These are phyloP conservation scores for Penicillium freii DNA, from an alignment of 2,329 filamentous ascomycete species.

Conservation along the genomic window DNA sequence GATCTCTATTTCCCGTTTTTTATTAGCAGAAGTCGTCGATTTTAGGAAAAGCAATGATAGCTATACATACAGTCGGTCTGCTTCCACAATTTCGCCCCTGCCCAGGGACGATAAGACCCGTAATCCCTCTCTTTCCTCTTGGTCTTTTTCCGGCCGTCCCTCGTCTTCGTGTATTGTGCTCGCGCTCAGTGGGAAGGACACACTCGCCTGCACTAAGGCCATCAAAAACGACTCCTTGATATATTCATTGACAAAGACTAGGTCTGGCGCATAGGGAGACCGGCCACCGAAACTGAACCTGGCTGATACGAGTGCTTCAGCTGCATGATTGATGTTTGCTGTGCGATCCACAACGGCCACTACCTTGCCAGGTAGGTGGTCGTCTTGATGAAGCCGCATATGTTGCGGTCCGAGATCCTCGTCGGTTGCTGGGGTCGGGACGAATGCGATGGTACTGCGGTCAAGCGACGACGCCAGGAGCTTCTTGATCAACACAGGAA, in stretches of 20 bases:
- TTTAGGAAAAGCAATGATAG: too few relatives aligned
- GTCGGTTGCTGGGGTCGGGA: background rate
- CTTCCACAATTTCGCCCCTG: too few relatives aligned
- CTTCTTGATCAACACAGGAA: background rate
- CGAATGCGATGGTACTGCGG: background rate
- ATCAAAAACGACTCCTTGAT: slow-evolving; percentile 55
- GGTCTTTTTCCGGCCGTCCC: background rate
- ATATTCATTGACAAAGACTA: slow-evolving; percentile 65
- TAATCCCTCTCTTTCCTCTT: background rate
- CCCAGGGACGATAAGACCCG: background rate
- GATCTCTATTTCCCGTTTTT: too few relatives aligned
- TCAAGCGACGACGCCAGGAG: background rate
- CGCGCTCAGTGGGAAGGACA: background rate
- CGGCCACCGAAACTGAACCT: slow-evolving; percentile 56
- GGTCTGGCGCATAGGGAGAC: slow-evolving; percentile 61
- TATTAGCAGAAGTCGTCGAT: too few relatives aligned
- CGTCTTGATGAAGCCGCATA: background rate
- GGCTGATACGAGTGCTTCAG: slow-evolving; percentile 53
- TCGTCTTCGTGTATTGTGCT: background rate
- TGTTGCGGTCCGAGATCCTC: background rate
- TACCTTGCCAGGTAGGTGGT: slow-evolving; percentile 16
- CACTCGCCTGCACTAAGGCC: slow-evolving; percentile 39
- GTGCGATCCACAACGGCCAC: slow-evolving; percentile 62
- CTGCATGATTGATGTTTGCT: slow-evolving; percentile 55
- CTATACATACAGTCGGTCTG: too few relatives aligned